These are phyloP conservation scores for Aspergillus spinulosporus DNA, from an alignment of 2,329 filamentous ascomycete species.

Conservation along the genomic window DNA sequence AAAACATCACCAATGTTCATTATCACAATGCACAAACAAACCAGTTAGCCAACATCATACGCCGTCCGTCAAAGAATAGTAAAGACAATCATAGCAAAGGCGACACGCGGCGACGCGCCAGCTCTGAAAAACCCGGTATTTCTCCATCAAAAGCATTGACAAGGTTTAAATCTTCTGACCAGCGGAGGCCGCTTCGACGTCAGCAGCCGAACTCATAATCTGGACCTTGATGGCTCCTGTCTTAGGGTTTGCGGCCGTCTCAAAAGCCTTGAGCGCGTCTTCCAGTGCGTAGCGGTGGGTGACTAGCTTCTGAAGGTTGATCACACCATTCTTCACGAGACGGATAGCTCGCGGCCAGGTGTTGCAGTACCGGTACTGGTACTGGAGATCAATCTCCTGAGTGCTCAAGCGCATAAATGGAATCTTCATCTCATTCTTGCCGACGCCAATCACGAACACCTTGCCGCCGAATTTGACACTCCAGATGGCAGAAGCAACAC, in stretches of 20 bases:
- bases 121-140: neutral
- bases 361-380: conserved; percentile 95
- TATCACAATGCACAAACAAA: neutral
- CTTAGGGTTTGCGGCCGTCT: conserved; percentile 81
- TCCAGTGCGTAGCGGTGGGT: conserved; percentile 86
- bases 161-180: conserved; percentile 29
- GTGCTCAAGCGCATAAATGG: conserved; percentile 93
- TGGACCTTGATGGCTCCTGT: conserved; percentile 97
- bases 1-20: neutral
- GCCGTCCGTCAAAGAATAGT: neutral
- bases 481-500: conserved; percentile 82
- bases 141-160: conserved; percentile 5
- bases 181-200: conserved; percentile 38
- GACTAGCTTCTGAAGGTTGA: conserved; percentile 78
- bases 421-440: conserved; percentile 91
- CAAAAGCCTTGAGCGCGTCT: conserved; percentile 85
- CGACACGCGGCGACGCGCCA: too few relatives aligned
- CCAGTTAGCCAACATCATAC: neutral
- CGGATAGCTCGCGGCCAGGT: conserved; percentile 94
- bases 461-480: conserved; percentile 92
- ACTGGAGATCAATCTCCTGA: conserved; percentile 89
- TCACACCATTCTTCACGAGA: conserved; percentile 77
- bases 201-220: conserved; percentile 61
- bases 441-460: conserved; percentile 94
- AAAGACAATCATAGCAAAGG: neutral